phyloP scores from a whole-genome alignment of 805 yeast species.

The Suhomyces faveliae region DNA sequence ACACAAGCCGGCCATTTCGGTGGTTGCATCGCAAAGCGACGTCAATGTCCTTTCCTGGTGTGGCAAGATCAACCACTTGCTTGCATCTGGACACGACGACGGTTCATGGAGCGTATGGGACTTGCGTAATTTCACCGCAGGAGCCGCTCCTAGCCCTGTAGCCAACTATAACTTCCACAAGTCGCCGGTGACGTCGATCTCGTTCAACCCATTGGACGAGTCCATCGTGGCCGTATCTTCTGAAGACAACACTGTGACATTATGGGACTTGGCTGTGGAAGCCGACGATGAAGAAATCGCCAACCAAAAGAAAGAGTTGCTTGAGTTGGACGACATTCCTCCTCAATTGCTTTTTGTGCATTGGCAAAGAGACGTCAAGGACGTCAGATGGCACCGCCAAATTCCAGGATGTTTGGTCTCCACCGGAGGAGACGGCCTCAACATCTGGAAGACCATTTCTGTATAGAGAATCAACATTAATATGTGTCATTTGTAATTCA shows the following conservation, averaged over 20 bases:
- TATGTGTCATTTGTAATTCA: no score
- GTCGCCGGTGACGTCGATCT: conserved; percentile 86
- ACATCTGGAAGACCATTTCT: conserved; percentile 94
- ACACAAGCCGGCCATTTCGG: conserved; percentile 86
- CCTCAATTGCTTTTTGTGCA: conserved; percentile 95
- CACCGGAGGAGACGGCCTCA: conserved; percentile 94
- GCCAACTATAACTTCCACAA: conserved; percentile 95
- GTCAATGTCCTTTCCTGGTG: conserved; percentile 97
- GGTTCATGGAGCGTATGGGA: conserved; percentile 99
- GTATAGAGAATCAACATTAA: conserved; percentile 46
- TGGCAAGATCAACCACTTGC: conserved; percentile 74
- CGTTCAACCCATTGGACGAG: conserved; percentile 94
- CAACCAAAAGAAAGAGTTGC: conserved; percentile 73
- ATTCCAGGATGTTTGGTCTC: conserved; percentile 93
- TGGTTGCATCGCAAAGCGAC: conserved; percentile 75
- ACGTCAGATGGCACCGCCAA: conserved; percentile 96
- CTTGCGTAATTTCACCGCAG: conserved; percentile 73
- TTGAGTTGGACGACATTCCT: conserved; percentile 85
- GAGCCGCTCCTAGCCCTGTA: conserved; percentile 67
- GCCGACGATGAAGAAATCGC: conserved; percentile 97
- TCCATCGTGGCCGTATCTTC: conserved; percentile 93
- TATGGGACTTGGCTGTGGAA: conserved; percentile 98
- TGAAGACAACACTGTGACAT: conserved; percentile 93
- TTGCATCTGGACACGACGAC: conserved; percentile 96
- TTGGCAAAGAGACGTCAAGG: conserved; percentile 98